Conservation (phyloP, 805 yeast species). For the Pichia nakasei region DNA sequence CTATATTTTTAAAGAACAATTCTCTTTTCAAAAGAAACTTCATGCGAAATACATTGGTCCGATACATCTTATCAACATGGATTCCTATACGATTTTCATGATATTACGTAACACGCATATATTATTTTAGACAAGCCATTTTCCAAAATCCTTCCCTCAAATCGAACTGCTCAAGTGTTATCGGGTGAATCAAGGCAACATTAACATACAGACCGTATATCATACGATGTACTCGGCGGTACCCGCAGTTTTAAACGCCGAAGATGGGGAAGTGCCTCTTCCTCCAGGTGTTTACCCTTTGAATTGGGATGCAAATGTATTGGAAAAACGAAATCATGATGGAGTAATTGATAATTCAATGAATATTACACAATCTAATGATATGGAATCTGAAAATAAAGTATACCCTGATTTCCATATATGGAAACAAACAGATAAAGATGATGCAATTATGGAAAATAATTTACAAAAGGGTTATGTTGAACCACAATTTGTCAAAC, state of each 20-base stretch:
- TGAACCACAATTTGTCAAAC: conserved; percentile 51
- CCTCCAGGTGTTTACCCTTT: conserved; percentile 27
- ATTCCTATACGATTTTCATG: no score
- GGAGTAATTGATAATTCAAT: background rate
- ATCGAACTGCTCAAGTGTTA: no score
- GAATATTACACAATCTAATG: background rate
- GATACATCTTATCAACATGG: no score
- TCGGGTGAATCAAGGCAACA: no score
- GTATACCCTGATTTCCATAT: conserved; percentile 64
- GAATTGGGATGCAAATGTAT: conserved; percentile 16
- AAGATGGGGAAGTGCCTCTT: conserved; percentile 18
- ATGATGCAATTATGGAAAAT: conserved; percentile 44
- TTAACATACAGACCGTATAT: background rate
- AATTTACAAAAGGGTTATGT: conserved; percentile 63
- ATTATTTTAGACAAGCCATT: no score
- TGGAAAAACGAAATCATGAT: background rate
- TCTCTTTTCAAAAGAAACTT: no score
- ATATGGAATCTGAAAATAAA: background rate
- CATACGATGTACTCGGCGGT: background rate
- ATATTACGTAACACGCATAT: no score
- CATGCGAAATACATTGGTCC: no score
- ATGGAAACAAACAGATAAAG: conserved; percentile 54
- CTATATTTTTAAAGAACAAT: no score
- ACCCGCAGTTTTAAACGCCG: background rate
- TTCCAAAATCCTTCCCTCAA: no score